A percentile compares a stretch with the other conserved stretches of the same genome.
Conservation (phyloP, 306 rosid species). For the Castanopsis chinensis region DNA sequence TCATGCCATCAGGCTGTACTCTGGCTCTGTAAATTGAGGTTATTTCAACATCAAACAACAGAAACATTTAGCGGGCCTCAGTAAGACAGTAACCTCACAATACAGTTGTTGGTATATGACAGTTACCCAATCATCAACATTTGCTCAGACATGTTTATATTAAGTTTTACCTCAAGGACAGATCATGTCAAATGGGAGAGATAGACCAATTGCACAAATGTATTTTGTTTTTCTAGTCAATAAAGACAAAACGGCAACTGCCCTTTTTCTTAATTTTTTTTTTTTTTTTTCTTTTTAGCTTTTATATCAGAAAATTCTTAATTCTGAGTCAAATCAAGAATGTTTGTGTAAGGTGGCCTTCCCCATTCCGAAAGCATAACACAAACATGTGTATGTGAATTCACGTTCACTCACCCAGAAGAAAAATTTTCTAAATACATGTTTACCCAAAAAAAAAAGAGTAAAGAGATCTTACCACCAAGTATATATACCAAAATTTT, state of each 20-base stretch:
- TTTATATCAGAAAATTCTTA: background rate
- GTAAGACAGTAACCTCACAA: background rate
- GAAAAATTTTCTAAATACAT: background rate
- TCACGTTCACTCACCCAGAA: background rate
- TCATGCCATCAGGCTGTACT: background rate
- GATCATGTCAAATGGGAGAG: background rate
- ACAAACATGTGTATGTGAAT: background rate
- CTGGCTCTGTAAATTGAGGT: background rate
- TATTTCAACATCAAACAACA: background rate
- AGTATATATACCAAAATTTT: slow-evolving; percentile 81
- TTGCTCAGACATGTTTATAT: background rate
- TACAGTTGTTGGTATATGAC: background rate
- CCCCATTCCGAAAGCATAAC: background rate
- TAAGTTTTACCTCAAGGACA: background rate
- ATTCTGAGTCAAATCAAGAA: background rate
- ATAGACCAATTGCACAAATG: background rate
- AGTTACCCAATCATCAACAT: background rate
- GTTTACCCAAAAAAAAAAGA: slow-evolving; percentile 2
- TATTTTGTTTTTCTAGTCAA: background rate
- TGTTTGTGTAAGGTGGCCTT: background rate
- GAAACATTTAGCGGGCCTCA: background rate
- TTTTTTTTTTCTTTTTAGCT: background rate
- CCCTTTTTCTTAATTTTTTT: background rate
- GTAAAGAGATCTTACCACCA: slow-evolving; percentile 59
- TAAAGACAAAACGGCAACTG: background rate